These are phyloP conservation scores for Micromonas pusilla DNA, from an alignment of 139 green algal genomes.

Conservation along the genomic window DNA sequence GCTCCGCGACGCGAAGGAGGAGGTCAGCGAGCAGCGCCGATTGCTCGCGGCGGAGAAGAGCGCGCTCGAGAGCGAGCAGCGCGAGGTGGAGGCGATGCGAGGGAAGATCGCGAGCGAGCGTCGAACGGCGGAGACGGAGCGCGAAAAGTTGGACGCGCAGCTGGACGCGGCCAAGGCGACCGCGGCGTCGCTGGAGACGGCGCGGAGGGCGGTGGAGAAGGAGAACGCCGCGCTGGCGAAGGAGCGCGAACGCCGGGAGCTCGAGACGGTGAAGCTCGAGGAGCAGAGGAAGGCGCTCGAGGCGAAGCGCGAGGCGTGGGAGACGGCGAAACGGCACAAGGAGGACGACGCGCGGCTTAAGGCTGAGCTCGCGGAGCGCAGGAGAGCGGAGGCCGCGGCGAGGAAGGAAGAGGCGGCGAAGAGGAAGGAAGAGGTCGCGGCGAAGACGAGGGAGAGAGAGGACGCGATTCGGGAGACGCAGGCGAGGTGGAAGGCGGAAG, in stretches of 20 bases:
- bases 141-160: neutral
- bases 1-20: conserved; percentile 6
- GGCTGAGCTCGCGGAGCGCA: neutral
- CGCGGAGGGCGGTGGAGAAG: neutral
- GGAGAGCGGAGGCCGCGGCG: neutral
- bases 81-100: neutral
- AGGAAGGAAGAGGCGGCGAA: neutral
- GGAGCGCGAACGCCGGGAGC: neutral
- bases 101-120: neutral
- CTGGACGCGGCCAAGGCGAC: neutral
- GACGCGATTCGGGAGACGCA: neutral
- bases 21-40: neutral
- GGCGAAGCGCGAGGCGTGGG: neutral
- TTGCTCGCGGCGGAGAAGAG: neutral
- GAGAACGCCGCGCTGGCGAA: neutral
- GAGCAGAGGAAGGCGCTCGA: neutral
- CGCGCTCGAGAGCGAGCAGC: neutral
- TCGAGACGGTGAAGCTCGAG: neutral
- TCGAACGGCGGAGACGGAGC: neutral
- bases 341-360: neutral
- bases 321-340: neutral
- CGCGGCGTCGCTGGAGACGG: neutral
- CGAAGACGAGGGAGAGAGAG: neutral
- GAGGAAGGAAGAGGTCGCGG: neutral
- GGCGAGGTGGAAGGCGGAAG: neutral